Percentiles rank a stretch among this genome's conserved stretches.
These are phyloP conservation scores for Tulasnella sp. DNA, from an alignment of 768 basidiomycete species.

Conservation along the genomic window DNA sequence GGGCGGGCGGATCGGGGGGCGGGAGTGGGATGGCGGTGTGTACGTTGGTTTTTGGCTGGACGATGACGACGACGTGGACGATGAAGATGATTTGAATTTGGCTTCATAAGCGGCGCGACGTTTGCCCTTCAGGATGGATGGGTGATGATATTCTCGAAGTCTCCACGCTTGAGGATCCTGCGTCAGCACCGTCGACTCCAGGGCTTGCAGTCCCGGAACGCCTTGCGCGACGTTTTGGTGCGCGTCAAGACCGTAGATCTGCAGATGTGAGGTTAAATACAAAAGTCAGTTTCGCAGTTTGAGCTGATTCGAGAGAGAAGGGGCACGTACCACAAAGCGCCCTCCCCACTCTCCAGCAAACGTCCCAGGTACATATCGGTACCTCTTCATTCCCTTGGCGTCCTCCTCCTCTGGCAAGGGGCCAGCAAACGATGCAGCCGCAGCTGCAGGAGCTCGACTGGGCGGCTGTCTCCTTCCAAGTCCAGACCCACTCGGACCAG, in stretches of 20 bases:
- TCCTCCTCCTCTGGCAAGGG: not conserved
- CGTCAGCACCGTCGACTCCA: conserved; percentile 1
- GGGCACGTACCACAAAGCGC: conserved; percentile 26
- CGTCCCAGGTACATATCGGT: conserved; percentile 22
- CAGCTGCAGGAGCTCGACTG: too few relatives aligned
- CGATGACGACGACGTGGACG: not conserved
- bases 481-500: not conserved
- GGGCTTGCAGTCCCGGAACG: not conserved
- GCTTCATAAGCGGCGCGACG: not conserved
- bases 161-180: conserved; percentile 22
- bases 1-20: not conserved
- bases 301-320: not conserved
- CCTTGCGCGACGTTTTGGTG: conserved; percentile 14
- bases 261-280: not conserved
- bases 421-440: not conserved
- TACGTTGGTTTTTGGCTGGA: not conserved
- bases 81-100: not conserved
- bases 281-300: not conserved
- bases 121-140: not conserved
- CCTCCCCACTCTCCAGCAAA: conserved; percentile 30
- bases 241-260: conserved; percentile 19
- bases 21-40: not conserved
- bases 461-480: not conserved
- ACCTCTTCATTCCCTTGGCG: not conserved
- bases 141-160: conserved; percentile 21